phyloP scores from a whole-genome alignment of 83 land plant species.

The Picea abies region DNA sequence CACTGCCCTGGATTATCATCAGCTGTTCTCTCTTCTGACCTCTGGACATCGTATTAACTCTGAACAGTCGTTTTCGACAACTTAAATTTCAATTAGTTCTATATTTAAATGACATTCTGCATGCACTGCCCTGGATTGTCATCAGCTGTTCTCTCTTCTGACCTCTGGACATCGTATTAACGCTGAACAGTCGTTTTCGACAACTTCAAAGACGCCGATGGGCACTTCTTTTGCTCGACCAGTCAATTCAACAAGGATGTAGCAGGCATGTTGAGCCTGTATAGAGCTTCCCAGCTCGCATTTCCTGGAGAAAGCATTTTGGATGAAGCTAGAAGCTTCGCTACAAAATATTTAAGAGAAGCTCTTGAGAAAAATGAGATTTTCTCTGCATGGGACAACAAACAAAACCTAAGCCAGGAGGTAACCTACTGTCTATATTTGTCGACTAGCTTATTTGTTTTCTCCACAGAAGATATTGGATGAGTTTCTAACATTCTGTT shows the following conservation, averaged over 20 bases:
- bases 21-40: no score
- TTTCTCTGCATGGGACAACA: not conserved
- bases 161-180: no score
- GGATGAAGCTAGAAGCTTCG: not conserved
- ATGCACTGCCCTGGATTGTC: no score
- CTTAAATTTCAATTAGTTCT: no score
- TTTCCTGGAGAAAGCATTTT: not conserved
- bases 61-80: not conserved
- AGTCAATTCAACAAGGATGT: not conserved
- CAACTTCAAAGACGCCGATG: not conserved
- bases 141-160: no score
- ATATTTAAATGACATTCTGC: no score
- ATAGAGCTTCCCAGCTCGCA: not conserved
- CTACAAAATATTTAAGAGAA: not conserved
- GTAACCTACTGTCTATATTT: not conserved
- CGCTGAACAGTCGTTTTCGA: not conserved
- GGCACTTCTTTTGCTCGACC: not conserved
- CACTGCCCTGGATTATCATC: no score
- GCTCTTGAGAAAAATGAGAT: not conserved
- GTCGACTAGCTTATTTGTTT: no score
- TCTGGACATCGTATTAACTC: no score
- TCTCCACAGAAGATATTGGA: no score
- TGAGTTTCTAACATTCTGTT: not conserved
- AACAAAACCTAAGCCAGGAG: not conserved
- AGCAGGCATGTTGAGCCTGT: not conserved